These are phyloP conservation scores for Russula sp. DNA, from an alignment of 768 basidiomycete genomes.

Conservation along the genomic window DNA sequence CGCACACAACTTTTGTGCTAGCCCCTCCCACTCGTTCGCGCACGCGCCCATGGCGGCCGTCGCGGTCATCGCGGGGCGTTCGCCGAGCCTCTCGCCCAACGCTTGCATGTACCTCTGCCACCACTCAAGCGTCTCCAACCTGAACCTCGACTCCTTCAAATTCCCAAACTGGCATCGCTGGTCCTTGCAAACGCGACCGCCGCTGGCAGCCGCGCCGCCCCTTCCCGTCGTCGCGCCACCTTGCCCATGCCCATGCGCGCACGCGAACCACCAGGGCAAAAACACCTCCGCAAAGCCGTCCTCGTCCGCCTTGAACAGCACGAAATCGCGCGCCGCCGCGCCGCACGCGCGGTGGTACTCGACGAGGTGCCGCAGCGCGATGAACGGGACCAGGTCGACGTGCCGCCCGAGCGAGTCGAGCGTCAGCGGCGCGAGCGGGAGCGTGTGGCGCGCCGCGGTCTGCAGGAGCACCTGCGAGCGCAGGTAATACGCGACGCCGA, in stretches of 20 bases:
- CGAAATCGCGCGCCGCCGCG: not conserved
- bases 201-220: not conserved
- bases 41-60: slow-evolving; percentile 4
- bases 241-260: not conserved
- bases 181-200: not conserved
- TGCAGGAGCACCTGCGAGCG: slow-evolving; percentile 2
- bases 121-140: slow-evolving; percentile 4
- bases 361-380: slow-evolving; percentile 6
- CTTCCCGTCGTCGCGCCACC: not conserved
- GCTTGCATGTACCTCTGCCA: slow-evolving; percentile 3
- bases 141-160: not conserved
- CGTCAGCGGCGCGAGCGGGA: slow-evolving; percentile 2
- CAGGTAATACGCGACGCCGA: slow-evolving; percentile 3
- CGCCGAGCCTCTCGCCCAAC: not conserved
- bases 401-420: slow-evolving; percentile 7
- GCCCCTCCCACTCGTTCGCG: slow-evolving; percentile 1
- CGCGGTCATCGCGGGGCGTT: not conserved
- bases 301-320: not conserved
- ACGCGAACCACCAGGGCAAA: not conserved
- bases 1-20: slow-evolving; percentile 3
- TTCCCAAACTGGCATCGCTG: slow-evolving; percentile 10
- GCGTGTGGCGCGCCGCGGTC: slow-evolving; percentile 1
- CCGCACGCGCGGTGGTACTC: slow-evolving; percentile 9
- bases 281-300: slow-evolving; percentile 10
- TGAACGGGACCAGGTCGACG: slow-evolving; percentile 10